Conservation (phyloP, 371 early-diverging fungal species). For the Mortierella sp. region DNA sequence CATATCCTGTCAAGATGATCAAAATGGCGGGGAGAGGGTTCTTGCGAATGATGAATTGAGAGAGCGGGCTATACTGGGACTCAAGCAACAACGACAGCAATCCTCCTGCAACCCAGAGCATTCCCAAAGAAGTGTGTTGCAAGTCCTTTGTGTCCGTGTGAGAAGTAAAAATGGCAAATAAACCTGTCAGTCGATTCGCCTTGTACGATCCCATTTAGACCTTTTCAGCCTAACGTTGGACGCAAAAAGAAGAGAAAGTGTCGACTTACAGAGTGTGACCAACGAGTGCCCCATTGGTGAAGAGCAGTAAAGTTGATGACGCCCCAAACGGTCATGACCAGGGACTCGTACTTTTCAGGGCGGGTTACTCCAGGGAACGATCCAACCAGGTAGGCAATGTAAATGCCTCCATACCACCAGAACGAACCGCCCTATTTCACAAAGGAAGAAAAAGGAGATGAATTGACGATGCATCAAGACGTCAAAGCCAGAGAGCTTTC, state of each 20-base stretch:
- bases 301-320: constrained; percentile 56
- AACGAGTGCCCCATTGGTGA: constrained; percentile 57
- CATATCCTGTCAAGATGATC: constrained; percentile 49
- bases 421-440: constrained; percentile 48
- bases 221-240: neutral
- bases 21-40: constrained; percentile 49
- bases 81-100: constrained; percentile 39
- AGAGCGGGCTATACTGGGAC: constrained; percentile 41
- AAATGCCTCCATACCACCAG: constrained; percentile 57
- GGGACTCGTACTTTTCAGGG: constrained; percentile 48
- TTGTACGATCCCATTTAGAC: neutral
- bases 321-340: constrained; percentile 56
- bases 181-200: neutral
- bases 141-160: constrained; percentile 24
- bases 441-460: neutral
- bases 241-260: neutral
- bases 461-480: neutral
- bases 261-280: constrained; percentile 52
- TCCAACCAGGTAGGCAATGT: constrained; percentile 49
- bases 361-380: constrained; percentile 49
- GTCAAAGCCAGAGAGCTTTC: too few relatives aligned
- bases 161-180: neutral
- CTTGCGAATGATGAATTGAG: constrained; percentile 41
- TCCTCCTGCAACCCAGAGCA: constrained; percentile 52
- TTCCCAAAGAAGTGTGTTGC: constrained; percentile 53